phyloP scores from a whole-genome alignment of 2,329 filamentous ascomycete species.

The Ceratocystis destructans region DNA sequence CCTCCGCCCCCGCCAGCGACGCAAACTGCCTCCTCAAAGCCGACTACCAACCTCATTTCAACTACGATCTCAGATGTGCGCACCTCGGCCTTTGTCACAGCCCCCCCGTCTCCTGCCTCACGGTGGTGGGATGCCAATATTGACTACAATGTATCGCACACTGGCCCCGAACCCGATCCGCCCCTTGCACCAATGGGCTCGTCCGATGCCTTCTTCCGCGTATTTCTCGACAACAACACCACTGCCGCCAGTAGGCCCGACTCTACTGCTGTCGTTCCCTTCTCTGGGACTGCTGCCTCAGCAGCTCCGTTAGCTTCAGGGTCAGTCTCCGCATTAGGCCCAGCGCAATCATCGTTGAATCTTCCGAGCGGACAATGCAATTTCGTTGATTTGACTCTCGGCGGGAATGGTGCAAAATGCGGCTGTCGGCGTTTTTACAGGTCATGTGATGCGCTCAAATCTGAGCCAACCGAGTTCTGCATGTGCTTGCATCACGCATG shows the following conservation, averaged over 20 bases:
- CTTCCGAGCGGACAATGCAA: constrained; percentile 44
- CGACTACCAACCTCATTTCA: neutral
- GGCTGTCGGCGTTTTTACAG: constrained; percentile 46
- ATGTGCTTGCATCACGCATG: constrained; percentile 52
- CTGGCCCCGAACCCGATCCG: constrained; percentile 2
- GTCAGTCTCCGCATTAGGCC: constrained; percentile 20
- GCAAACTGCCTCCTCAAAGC: neutral
- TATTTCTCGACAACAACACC: constrained; percentile 11
- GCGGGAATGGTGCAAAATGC: constrained; percentile 39
- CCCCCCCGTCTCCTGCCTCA: constrained; percentile 11
- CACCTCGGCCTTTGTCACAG: constrained; percentile 13
- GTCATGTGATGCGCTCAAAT: constrained; percentile 28
- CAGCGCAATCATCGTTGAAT: constrained; percentile 22
- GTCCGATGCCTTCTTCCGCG: constrained; percentile 11
- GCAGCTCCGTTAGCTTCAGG: neutral
- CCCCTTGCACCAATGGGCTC: neutral
- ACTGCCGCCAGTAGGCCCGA: neutral
- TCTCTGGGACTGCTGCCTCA: neutral
- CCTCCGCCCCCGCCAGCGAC: neutral
- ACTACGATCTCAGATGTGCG: neutral
- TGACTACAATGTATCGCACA: constrained; percentile 9
- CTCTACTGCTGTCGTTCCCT: neutral
- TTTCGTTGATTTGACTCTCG: constrained; percentile 40
- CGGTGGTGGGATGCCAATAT: constrained; percentile 15
- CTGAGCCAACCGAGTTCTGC: constrained; percentile 38